phyloP scores from a whole-genome alignment of 768 basidiomycete species.

The Pleurotus djamor region DNA sequence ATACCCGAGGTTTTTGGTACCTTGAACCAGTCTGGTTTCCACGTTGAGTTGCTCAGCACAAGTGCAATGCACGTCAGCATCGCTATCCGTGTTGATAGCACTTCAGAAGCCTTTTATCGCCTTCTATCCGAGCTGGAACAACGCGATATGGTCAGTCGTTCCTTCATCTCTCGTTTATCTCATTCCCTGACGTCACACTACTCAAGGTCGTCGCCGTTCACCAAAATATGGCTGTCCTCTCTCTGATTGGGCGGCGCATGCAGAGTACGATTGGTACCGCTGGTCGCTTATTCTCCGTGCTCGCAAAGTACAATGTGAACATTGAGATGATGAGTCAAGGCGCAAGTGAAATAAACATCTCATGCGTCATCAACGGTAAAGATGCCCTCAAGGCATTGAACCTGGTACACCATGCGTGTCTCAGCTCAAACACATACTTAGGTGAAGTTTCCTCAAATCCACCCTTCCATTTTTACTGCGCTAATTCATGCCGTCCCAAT shows the following conservation, averaged over 20 bases:
- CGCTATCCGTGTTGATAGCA: slow-evolving; percentile 82
- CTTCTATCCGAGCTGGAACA: slow-evolving; percentile 77
- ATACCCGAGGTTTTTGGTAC: slow-evolving; percentile 90
- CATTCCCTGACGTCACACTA: neutral
- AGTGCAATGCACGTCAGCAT: slow-evolving; percentile 98
- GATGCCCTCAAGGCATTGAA: slow-evolving; percentile 93
- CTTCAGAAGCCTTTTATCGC: slow-evolving; percentile 56
- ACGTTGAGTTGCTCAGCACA: slow-evolving; percentile 96
- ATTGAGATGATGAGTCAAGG: slow-evolving; percentile 99
- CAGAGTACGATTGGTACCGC: slow-evolving; percentile 91
- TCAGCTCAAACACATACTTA: slow-evolving; percentile 22
- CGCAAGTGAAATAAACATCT: slow-evolving; percentile 93
- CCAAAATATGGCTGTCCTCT: slow-evolving; percentile 92
- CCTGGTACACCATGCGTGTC: slow-evolving; percentile 88
- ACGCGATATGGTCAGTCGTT: slow-evolving; percentile 66
- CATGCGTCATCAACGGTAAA: slow-evolving; percentile 82
- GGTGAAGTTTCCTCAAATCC: no score
- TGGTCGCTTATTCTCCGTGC: slow-evolving; percentile 90
- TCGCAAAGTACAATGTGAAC: slow-evolving; percentile 91
- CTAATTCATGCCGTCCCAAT: no score
- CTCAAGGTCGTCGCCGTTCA: slow-evolving; percentile 64
- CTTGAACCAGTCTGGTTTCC: slow-evolving; percentile 90
- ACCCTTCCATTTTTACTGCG: no score
- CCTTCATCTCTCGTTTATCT: neutral
- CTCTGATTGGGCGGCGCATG: slow-evolving; percentile 96